Evolutionary conservation across 805 yeast genomes (phyloP).

Genomic region (Alloascoidea africana): DNA sequence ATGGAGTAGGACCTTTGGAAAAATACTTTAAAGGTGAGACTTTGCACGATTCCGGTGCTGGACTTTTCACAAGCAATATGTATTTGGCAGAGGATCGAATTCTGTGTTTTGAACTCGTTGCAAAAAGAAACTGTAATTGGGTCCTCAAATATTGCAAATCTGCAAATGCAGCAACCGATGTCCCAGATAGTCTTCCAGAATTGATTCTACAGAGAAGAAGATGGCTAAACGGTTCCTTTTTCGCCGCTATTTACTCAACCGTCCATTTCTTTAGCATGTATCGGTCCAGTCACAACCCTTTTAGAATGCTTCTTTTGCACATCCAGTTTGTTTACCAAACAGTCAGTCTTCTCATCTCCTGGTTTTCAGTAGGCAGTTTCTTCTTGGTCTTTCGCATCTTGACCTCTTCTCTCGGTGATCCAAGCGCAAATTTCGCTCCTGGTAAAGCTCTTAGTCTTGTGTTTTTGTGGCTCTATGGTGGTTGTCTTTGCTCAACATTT

Average conservation of each 20-base stretch:
- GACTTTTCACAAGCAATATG: constrained; percentile 91
- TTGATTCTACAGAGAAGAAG: constrained; percentile 85
- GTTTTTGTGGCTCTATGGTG: constrained; percentile 74
- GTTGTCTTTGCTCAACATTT: constrained; percentile 71
- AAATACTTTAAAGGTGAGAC: constrained; percentile 90
- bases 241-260: constrained; percentile 82
- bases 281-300: constrained; percentile 51
- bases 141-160: constrained; percentile 70
- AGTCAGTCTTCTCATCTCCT: constrained; percentile 61
- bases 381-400: constrained; percentile 82
- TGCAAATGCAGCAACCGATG: constrained; percentile 91
- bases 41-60: constrained; percentile 51
- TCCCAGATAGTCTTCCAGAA: constrained; percentile 77
- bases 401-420: constrained; percentile 59
- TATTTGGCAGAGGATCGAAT: constrained; percentile 95
- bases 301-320: constrained; percentile 58
- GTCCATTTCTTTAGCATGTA: constrained; percentile 66
- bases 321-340: constrained; percentile 72
- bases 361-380: constrained; percentile 88
- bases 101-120: constrained; percentile 89
- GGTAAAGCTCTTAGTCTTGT: constrained; percentile 69
- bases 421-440: constrained; percentile 45
- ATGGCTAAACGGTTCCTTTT: constrained; percentile 95
- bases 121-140: constrained; percentile 63
- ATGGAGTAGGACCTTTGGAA: constrained; percentile 75